Evolutionary conservation across 345 rosid genomes (phyloP).

Genomic region (Euphorbia peplus): DNA sequence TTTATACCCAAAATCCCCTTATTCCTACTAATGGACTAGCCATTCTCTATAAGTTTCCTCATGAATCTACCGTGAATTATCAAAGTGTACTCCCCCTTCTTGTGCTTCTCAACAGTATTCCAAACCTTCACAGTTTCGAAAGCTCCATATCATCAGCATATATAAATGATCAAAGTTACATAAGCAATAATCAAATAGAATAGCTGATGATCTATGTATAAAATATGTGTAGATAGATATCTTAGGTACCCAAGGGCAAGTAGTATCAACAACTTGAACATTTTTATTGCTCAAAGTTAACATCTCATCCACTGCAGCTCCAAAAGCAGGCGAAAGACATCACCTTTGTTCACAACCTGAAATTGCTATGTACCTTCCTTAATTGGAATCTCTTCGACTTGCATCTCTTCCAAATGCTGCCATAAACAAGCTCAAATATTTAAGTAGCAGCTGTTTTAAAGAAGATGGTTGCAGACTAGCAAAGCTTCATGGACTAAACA

Average conservation of each 20-base stretch:
- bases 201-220: background rate
- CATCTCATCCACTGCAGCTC: constrained; percentile 94
- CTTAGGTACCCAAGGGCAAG: constrained; percentile 99
- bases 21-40: no score
- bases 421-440: constrained; percentile 13
- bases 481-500: background rate
- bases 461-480: constrained; percentile 1
- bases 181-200: background rate
- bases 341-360: constrained; percentile 69
- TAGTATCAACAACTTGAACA: constrained; percentile 90
- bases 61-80: constrained; percentile 91
- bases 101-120: constrained; percentile 91
- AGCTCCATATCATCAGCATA: constrained; percentile 1
- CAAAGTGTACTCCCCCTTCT: constrained; percentile 84
- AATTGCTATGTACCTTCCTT: constrained; percentile 69
- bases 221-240: constrained; percentile 31
- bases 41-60: constrained; percentile 91
- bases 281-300: constrained; percentile 51
- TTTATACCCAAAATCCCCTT: no score
- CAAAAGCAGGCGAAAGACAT: constrained; percentile 94
- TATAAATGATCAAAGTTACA: constrained; percentile 3
- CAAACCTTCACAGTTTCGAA: constrained; percentile 54
- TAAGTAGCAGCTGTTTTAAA: constrained; percentile 2
- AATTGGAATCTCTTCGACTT: constrained; percentile 60
- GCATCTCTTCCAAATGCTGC: constrained; percentile 89